Evolutionary conservation across 192 early-diverging fungal genomes (phyloP), one percentile per base, ranked within the genome.

Genomic region (Funneliformis geosporum): DNA sequence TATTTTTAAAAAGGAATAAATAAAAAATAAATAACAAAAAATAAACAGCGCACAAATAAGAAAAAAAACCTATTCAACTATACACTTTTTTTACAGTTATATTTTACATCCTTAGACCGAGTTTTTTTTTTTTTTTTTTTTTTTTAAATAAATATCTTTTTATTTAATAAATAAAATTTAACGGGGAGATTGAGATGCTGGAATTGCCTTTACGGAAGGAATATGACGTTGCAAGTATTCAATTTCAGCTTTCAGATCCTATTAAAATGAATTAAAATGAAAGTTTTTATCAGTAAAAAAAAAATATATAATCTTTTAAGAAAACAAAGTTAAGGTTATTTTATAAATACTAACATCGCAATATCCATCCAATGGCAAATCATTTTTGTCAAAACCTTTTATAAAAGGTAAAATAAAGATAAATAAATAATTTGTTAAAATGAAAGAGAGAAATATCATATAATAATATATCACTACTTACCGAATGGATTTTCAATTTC

Each of bases 401-500:
- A n/a, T n/a, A n/a, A 21, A 33, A 33, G 33, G 2, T 33, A 33
- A 33, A 33, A 33, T 33, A 33, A 33, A 33, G 33, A 33, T 25
- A 27, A 73, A 73, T 44, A 46, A 71, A 46, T 10, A 50, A 23
- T 12, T 55, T n/a, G 11, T 12, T 50, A 50, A 55, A 28, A 4
- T 9, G 10, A 73, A 28, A 28, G 12, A 18, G 6, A 50, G 33
- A 46, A 43, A 18, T 4, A n/a, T 43, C 0, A 46, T 21, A 7
- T 5, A 44, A 6, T 23, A 8, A 65, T 0, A 65, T 18, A 25
- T 27, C 59, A 85, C 33, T 33, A 88, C 62, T 84, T 82, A 80
- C 85, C 88, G 69, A 89, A 80, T 25, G 95, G 95, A 83, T 96
- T 95, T 81, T 96, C 94, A 71, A 96, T 94, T 85, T 95, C 91